Evolutionary conservation across 208 protist species (phyloP), one percentile per base, ranked within the genome.

Genomic region (Leishmania turanica): DNA sequence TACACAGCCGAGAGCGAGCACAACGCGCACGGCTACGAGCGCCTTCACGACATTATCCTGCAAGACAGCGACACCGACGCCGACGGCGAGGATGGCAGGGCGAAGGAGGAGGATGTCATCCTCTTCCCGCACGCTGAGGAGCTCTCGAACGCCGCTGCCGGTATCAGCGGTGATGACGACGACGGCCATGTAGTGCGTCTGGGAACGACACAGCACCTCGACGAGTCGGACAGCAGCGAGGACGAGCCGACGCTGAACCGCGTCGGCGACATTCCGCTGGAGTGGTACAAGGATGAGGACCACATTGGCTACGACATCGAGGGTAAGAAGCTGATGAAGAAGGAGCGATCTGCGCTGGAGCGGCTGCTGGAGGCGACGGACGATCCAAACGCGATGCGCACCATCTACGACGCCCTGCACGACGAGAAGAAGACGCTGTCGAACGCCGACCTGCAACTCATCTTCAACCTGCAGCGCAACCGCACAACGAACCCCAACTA

Each of bases 221-320:
- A 96, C 9, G 93, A 98, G 84, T 91, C 85, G 27, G 95, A 98
- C 87, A 97, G 93, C 79, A 97, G 93, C 84, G 96, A 99, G 77
- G 96, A 97, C 71, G 93, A 98, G 75, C 92, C 90, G 13, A 91
- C 87, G 68, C 92, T 98, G 15, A 99, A 98, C 83, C 95, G 95
- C 58, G 92, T 98, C 3, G 97, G 97, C 17, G 96, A 99, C 85
- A 95, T 99, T 64, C 97, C 97, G 37, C 79, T 99, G 47, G 95
- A 97, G 89, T 99, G 97, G 97, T 99, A 99, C 88, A 95, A 98
- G 84, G 97, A 98, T 65, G 95, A 98, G 78, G 77, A 90, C 27
- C 97, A 99, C 85, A 93, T 96, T 64, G 97, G 97, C 65, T 99
- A 99, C 88, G 96, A 98, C 81, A 80, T 97, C 69, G 92, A 98